Percentiles rank a stretch among this genome's conserved stretches.
These are phyloP conservation scores for Leishmania martiniquensis DNA, from an alignment of 208 protist species.

Conservation along the genomic window DNA sequence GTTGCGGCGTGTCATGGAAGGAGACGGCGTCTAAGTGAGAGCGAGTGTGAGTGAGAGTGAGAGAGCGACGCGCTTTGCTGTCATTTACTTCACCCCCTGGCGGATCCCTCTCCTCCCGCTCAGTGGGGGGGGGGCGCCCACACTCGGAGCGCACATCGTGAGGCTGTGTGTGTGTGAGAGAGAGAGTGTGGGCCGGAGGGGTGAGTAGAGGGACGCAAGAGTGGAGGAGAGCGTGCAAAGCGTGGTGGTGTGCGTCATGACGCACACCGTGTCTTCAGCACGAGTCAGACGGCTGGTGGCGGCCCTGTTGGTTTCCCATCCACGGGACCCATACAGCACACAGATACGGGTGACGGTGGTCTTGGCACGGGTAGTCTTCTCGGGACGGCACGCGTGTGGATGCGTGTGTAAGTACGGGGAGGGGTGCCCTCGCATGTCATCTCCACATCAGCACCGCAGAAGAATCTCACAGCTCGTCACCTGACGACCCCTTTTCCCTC, in stretches of 20 bases:
- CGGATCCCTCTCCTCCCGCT: neutral
- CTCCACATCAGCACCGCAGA: neutral
- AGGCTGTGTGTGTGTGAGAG: neutral
- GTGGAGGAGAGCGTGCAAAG: neutral
- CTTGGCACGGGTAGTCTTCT: neutral
- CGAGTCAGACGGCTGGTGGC: neutral
- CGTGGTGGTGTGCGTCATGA: neutral
- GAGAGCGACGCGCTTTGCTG: neutral
- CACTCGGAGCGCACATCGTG: neutral
- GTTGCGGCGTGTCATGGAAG: constrained; percentile 71
- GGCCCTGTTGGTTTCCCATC: neutral
- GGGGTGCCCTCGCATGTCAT: neutral
- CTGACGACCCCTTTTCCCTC: neutral
- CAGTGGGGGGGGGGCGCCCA: neutral
- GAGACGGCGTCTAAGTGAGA: constrained; percentile 23
- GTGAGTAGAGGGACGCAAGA: neutral
- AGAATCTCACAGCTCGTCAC: neutral
- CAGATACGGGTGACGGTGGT: neutral
- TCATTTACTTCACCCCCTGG: too few relatives aligned
- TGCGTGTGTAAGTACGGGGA: neutral
- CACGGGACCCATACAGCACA: neutral
- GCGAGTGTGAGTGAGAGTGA: too few relatives aligned
- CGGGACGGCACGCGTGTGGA: too few relatives aligned
- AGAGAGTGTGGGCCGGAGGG: too few relatives aligned
- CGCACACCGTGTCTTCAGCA: neutral